Conservation (phyloP, 495 filamentous ascomycete species). For the Cenococcum geophilum region DNA sequence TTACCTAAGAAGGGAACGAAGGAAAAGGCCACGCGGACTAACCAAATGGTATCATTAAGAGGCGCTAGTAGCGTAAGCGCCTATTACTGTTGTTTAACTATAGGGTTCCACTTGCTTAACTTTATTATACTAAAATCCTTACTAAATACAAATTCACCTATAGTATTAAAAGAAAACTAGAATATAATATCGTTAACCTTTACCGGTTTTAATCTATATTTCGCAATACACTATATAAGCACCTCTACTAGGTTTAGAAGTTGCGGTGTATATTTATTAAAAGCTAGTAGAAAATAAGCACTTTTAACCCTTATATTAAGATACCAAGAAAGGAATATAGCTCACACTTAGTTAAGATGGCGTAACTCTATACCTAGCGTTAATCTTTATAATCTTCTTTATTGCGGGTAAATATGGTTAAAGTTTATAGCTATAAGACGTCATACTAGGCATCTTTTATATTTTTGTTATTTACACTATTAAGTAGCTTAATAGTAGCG, state of each 20-base stretch:
- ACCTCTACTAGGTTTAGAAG: background rate
- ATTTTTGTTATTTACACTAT: constrained; percentile 6
- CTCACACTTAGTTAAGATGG: constrained; percentile 9
- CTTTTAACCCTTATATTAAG: background rate
- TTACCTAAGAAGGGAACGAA: constrained; percentile 5
- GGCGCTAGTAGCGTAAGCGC: constrained; percentile 12
- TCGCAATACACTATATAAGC: background rate
- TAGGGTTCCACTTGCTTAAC: background rate
- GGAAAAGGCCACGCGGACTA: constrained; percentile 4
- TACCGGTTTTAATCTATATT: background rate
- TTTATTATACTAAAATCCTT: constrained; percentile 14
- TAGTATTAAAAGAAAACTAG: constrained; percentile 18
- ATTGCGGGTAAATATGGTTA: constrained; percentile 7
- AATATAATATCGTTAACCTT: constrained; percentile 16
- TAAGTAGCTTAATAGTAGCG: constrained; percentile 1
- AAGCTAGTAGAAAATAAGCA: background rate
- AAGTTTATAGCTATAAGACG: background rate
- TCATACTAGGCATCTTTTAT: constrained; percentile 4
- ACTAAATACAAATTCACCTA: constrained; percentile 15
- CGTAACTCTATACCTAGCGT: constrained; percentile 10
- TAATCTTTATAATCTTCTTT: constrained; percentile 2
- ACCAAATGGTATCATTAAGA: constrained; percentile 9
- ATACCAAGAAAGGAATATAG: too few species aligned
- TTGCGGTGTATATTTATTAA: constrained; percentile 1
- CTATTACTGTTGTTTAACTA: background rate